Conservation (phyloP, 768 basidiomycete species). For the Polyporus arcularius region DNA sequence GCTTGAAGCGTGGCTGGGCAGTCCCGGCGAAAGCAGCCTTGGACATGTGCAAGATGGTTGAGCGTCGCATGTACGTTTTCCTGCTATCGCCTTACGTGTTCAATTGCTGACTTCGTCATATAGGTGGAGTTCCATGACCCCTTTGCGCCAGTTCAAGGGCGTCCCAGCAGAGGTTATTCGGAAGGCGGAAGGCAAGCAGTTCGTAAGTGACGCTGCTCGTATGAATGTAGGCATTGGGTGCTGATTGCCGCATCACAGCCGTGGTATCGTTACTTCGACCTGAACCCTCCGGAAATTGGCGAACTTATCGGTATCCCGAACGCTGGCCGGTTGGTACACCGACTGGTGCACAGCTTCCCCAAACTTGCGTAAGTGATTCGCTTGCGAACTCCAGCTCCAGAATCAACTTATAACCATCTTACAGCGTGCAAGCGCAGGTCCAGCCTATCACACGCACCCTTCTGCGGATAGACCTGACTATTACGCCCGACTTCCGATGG, state of each 20-base stretch:
- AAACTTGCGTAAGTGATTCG: conserved; percentile 73
- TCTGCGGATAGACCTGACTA: conserved; percentile 88
- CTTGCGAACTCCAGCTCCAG: no score
- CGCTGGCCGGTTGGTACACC: conserved; percentile 88
- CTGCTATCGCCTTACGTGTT: not conserved
- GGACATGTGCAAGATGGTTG: conserved; percentile 96
- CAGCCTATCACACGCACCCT: conserved; percentile 95
- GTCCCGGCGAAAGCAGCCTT: conserved; percentile 88
- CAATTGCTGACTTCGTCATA: conserved; percentile 2
- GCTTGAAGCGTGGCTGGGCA: conserved; percentile 98
- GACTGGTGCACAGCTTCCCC: conserved; percentile 94
- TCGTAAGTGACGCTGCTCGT: conserved; percentile 52
- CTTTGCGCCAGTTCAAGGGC: conserved; percentile 92
- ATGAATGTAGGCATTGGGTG: not conserved
- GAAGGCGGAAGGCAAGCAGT: conserved; percentile 97
- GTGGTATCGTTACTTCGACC: conserved; percentile 96
- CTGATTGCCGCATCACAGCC: conserved; percentile 49
- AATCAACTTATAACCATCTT: not conserved
- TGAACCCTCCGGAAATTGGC: conserved; percentile 90
- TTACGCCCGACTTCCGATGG: conserved; percentile 98
- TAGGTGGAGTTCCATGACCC: conserved; percentile 99
- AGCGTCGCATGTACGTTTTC: conserved; percentile 68
- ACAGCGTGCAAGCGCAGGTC: conserved; percentile 66
- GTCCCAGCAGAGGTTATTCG: conserved; percentile 83
- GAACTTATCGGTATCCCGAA: conserved; percentile 94